Conservation (phyloP, 1,139 yeast species). For the Yamadazyma friedrichii region DNA sequence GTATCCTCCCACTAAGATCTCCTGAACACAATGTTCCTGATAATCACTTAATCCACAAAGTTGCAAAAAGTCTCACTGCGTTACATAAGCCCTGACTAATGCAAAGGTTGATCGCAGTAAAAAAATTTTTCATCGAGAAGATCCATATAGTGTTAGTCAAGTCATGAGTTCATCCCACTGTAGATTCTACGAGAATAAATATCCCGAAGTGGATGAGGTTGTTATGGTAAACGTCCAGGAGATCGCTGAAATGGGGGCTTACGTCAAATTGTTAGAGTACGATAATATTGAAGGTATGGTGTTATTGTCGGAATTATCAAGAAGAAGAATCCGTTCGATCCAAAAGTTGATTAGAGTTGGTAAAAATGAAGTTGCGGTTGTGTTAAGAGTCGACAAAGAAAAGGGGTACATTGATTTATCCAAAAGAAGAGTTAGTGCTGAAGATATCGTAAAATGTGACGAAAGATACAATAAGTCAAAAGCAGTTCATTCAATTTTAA, state of each 20-base stretch:
- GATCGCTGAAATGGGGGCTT: slow-evolving; percentile 98
- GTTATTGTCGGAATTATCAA: slow-evolving; percentile 87
- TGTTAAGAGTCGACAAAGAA: slow-evolving; percentile 97
- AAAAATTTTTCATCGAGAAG: slow-evolving; percentile 7
- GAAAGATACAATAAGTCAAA: slow-evolving; percentile 96
- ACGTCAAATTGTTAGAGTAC: slow-evolving; percentile 91
- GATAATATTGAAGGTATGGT: slow-evolving; percentile 99
- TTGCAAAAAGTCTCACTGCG: slow-evolving; percentile 1
- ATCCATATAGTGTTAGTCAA: no score
- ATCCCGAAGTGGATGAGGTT: slow-evolving; percentile 98
- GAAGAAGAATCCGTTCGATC: slow-evolving; percentile 98
- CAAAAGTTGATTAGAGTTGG: slow-evolving; percentile 98
- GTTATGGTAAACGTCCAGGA: slow-evolving; percentile 99
- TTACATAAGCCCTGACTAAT: slow-evolving; percentile 1
- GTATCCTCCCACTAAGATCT: no score
- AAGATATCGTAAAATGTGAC: slow-evolving; percentile 96
- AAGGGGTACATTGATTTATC: slow-evolving; percentile 97
- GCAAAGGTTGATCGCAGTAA: neutral
- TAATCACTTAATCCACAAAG: neutral
- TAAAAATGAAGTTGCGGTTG: slow-evolving; percentile 97
- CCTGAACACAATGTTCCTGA: neutral
- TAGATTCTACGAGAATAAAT: slow-evolving; percentile 96
- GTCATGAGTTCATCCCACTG: slow-evolving; percentile 84
- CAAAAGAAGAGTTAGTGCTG: slow-evolving; percentile 97
- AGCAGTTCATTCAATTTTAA: slow-evolving; percentile 94